Evolutionary conservation across 2,329 filamentous ascomycete species (phyloP).

Genomic region (Colletotrichum sp.): DNA sequence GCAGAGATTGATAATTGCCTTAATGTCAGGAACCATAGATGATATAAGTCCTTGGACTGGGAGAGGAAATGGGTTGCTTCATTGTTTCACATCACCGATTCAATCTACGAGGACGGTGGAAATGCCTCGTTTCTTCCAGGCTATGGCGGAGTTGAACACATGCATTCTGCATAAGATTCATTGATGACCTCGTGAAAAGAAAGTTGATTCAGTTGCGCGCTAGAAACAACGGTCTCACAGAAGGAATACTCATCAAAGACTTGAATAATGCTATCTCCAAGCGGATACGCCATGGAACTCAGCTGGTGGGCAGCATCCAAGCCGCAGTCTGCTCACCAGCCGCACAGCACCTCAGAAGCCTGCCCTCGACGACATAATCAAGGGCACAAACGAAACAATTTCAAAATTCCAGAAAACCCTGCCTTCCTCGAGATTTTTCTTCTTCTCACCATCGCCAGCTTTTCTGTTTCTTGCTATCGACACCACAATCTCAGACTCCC

Average conservation of each 20-base stretch:
- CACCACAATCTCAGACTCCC: not conserved
- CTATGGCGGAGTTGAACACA: not conserved
- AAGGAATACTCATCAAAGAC: not conserved
- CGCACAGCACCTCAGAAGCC: not conserved
- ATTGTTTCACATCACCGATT: not conserved
- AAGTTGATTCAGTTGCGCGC: not conserved
- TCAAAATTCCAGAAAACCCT: not conserved
- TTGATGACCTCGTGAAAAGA: not conserved
- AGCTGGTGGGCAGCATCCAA: not conserved
- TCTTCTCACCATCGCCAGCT: not conserved
- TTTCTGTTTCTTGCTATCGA: not conserved
- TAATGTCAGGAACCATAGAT: too few species aligned
- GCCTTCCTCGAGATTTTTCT: not conserved
- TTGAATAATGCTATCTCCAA: not conserved
- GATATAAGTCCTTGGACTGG: not conserved
- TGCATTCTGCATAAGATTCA: not conserved
- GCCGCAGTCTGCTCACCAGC: not conserved
- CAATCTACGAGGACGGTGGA: not conserved
- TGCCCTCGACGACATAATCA: not conserved
- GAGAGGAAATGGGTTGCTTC: accelerated
- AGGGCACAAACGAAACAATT: not conserved
- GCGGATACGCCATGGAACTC: not conserved
- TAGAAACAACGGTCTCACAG: not conserved
- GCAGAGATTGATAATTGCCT: not conserved
- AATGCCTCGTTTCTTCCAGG: not conserved